Conservation (phyloP, 2,329 filamentous ascomycete species). For the Delphinella strobiligena region DNA sequence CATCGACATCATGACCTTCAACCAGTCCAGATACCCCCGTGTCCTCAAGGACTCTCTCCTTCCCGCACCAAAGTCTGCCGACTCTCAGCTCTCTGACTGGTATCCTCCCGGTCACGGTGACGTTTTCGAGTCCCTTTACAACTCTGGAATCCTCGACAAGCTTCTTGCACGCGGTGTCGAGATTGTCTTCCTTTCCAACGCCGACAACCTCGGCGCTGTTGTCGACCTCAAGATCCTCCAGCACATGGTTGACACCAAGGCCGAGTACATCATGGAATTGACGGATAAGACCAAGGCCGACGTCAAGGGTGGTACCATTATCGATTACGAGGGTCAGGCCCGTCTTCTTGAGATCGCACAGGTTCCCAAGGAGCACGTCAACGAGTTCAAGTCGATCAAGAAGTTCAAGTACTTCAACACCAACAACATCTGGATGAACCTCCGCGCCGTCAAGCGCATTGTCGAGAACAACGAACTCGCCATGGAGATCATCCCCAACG, state of each 20-base stretch:
- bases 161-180: slow-evolving; percentile 90
- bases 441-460: slow-evolving; percentile 93
- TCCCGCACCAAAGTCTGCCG: slow-evolving; percentile 78
- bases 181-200: slow-evolving; percentile 97
- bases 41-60: slow-evolving; percentile 97
- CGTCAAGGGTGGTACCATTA: slow-evolving; percentile 99
- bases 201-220: slow-evolving; percentile 94
- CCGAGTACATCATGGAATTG: slow-evolving; percentile 99
- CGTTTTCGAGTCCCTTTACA: slow-evolving; percentile 98
- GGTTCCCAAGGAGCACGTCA: slow-evolving; percentile 98
- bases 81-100: slow-evolving; percentile 90
- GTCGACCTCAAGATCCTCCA: slow-evolving; percentile 96
- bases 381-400: slow-evolving; percentile 99
- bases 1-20: slow-evolving; percentile 98
- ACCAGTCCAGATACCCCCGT: slow-evolving; percentile 96
- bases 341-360: slow-evolving; percentile 97
- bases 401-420: slow-evolving; percentile 99
- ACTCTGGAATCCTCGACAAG: slow-evolving; percentile 95
- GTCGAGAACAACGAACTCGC: slow-evolving; percentile 97
- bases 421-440: slow-evolving; percentile 99
- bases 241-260: slow-evolving; percentile 96
- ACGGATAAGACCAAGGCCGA: slow-evolving; percentile 99
- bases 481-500: slow-evolving; percentile 99
- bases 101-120: slow-evolving; percentile 98
- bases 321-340: slow-evolving; percentile 95